Conservation (phyloP, 2,329 filamentous ascomycete genomes). For the Tolypocladium album region DNA sequence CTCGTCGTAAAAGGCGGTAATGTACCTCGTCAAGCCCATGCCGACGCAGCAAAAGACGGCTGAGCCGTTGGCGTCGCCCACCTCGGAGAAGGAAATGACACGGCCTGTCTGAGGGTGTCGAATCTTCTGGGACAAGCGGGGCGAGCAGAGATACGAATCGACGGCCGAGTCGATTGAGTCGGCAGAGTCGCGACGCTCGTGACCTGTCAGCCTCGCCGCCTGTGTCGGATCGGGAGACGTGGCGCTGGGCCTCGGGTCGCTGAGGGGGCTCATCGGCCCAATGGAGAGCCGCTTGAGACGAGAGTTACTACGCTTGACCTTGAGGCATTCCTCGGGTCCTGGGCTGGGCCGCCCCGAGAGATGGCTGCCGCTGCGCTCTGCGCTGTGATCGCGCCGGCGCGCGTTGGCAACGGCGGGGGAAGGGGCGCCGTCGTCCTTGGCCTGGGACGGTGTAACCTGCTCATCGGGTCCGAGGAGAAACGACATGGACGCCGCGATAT, state of each 20-base stretch:
- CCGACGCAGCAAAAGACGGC: constrained; percentile 95
- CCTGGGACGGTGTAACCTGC: constrained; percentile 7
- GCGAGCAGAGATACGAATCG: constrained; percentile 70
- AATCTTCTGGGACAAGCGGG: constrained; percentile 80
- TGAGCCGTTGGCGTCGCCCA: constrained; percentile 82
- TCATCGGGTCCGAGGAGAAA: constrained; percentile 14
- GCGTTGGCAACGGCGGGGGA: constrained; percentile 58
- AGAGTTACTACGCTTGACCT: constrained; percentile 44
- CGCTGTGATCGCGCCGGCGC: constrained; percentile 37
- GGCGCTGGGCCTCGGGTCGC: constrained; percentile 22
- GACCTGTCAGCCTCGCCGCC: constrained; percentile 33
- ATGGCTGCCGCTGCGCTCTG: constrained; percentile 32
- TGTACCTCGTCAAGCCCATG: constrained; percentile 92
- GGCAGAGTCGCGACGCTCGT: constrained; percentile 65
- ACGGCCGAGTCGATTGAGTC: constrained; percentile 88
- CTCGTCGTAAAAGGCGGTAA: constrained; percentile 96
- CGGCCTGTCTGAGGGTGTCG: constrained; percentile 76
- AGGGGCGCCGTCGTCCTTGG: constrained; percentile 49
- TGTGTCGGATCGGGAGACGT: constrained; percentile 15
- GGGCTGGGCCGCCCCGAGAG: constrained; percentile 39
- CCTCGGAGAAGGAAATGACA: constrained; percentile 90
- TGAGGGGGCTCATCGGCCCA: constrained; percentile 29
- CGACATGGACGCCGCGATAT: constrained; percentile 3
- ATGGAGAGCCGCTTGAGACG: constrained; percentile 47
- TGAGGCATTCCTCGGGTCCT: constrained; percentile 31